These are phyloP conservation scores for Acacia melanoxylon DNA, from an alignment of 306 rosid species.

Conservation along the genomic window DNA sequence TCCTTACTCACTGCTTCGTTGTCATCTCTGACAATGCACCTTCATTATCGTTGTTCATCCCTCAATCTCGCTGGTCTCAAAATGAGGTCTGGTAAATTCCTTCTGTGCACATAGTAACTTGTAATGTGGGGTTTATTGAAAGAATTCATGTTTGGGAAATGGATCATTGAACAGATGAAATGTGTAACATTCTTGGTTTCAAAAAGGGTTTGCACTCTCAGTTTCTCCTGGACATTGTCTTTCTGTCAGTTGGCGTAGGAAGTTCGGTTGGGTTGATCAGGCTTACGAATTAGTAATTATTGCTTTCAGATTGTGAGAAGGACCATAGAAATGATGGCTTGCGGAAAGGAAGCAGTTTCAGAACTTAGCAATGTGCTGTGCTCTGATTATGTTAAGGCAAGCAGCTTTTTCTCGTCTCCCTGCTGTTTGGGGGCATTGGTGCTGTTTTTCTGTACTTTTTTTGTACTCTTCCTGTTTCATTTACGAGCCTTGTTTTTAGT, in stretches of 20 bases:
- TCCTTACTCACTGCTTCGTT: slow-evolving; percentile 48
- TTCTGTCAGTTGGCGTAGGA: not conserved
- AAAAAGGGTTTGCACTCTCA: not conserved
- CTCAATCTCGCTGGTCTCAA: slow-evolving; percentile 48
- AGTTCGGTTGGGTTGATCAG: not conserved
- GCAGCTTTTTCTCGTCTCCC: not conserved
- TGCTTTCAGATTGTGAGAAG: slow-evolving; percentile 54
- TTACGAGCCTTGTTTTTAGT: not conserved
- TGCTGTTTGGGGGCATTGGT: not conserved
- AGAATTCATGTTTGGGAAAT: not conserved
- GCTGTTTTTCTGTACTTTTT: not conserved
- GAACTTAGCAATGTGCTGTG: slow-evolving; percentile 53
- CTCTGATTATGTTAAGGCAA: slow-evolving; percentile 56
- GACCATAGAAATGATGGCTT: slow-evolving; percentile 46
- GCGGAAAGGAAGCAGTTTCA: not conserved
- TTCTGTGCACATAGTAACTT: not conserved
- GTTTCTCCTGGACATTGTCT: not conserved
- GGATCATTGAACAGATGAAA: not conserved
- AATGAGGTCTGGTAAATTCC: slow-evolving; percentile 39
- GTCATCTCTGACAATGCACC: slow-evolving; percentile 54
- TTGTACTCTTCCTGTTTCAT: not conserved
- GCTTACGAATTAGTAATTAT: not conserved
- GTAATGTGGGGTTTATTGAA: not conserved
- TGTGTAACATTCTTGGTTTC: not conserved
- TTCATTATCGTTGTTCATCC: slow-evolving; percentile 17